Evolutionary conservation across 2,329 filamentous ascomycete species (phyloP).

Genomic region (Aspergillus proliferans): DNA sequence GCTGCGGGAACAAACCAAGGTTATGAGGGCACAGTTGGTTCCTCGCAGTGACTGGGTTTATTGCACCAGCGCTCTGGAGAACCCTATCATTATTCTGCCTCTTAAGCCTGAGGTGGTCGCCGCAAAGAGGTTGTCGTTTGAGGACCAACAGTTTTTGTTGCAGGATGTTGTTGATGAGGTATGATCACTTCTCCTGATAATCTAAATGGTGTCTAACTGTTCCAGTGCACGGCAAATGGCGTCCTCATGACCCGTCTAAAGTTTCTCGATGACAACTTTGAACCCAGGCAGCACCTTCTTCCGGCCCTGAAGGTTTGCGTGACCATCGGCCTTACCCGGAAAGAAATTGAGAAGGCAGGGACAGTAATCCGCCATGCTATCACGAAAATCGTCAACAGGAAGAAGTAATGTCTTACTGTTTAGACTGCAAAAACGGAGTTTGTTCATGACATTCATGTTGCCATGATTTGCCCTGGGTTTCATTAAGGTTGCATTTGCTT

Average conservation of each 20-base stretch:
- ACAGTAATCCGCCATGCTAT: slow-evolving; percentile 83
- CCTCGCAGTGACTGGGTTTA: slow-evolving; percentile 88
- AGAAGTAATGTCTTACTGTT: slow-evolving; percentile 33
- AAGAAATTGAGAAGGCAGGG: slow-evolving; percentile 93
- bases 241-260: slow-evolving; percentile 86
- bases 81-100: slow-evolving; percentile 76
- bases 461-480: slow-evolving; percentile 11
- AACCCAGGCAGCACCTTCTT: slow-evolving; percentile 63
- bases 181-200: slow-evolving; percentile 25
- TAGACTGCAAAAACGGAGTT: neutral
- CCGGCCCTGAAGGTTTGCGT: slow-evolving; percentile 87
- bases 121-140: slow-evolving; percentile 58
- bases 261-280: slow-evolving; percentile 61
- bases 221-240: slow-evolving; percentile 72
- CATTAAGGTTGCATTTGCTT: slow-evolving; percentile 14
- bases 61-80: slow-evolving; percentile 74
- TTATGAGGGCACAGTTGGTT: slow-evolving; percentile 80
- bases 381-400: slow-evolving; percentile 73
- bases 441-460: slow-evolving; percentile 13
- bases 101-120: slow-evolving; percentile 78
- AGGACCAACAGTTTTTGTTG: slow-evolving; percentile 78
- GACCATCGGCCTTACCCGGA: slow-evolving; percentile 79
- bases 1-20: slow-evolving; percentile 78
- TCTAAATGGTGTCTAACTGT: slow-evolving; percentile 4
- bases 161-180: slow-evolving; percentile 97